These are phyloP conservation scores for Achaetomium macrosporum DNA, from an alignment of 2,329 filamentous ascomycete species.

Conservation along the genomic window DNA sequence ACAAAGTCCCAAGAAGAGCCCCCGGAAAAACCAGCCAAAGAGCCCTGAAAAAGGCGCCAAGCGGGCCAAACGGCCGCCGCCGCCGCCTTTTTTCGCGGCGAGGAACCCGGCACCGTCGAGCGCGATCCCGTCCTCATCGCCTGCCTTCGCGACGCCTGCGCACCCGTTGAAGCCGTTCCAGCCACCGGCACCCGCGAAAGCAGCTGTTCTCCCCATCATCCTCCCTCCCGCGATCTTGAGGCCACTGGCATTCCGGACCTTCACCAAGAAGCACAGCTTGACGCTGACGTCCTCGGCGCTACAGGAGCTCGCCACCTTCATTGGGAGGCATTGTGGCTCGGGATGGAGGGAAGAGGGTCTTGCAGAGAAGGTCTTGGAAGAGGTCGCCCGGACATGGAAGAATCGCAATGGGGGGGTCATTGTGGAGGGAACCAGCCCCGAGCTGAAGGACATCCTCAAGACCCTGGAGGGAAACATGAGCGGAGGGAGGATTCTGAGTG, in stretches of 20 bases:
- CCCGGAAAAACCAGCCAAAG: conserved; percentile 19
- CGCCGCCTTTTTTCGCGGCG: conserved; percentile 36
- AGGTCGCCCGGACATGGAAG: conserved; percentile 89
- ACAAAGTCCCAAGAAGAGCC: conserved; percentile 23
- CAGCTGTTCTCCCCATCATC: conserved; percentile 76
- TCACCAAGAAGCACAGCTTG: conserved; percentile 95
- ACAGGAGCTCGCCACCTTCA: conserved; percentile 77
- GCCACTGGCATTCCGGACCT: conserved; percentile 87
- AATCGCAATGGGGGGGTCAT: conserved; percentile 82
- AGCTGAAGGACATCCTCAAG: conserved; percentile 77
- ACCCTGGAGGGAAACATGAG: conserved; percentile 82
- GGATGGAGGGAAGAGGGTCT: conserved; percentile 95
- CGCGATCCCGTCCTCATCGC: conserved; percentile 78
- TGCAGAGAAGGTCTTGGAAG: conserved; percentile 86
- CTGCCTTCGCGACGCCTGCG: conserved; percentile 80
- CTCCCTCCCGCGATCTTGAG: conserved; percentile 81
- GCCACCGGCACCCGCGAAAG: conserved; percentile 44
- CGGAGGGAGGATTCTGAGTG: conserved; percentile 63
- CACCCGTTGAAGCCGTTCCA: conserved; percentile 67
- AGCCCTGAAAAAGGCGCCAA: conserved; percentile 25
- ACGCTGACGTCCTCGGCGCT: conserved; percentile 85
- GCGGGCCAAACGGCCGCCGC: conserved; percentile 28
- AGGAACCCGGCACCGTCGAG: conserved; percentile 34
- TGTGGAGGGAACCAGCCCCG: conserved; percentile 71
- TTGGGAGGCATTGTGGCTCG: conserved; percentile 89